Evolutionary conservation across 495 filamentous ascomycete species (phyloP).

Genomic region (Neurospora sp.): DNA sequence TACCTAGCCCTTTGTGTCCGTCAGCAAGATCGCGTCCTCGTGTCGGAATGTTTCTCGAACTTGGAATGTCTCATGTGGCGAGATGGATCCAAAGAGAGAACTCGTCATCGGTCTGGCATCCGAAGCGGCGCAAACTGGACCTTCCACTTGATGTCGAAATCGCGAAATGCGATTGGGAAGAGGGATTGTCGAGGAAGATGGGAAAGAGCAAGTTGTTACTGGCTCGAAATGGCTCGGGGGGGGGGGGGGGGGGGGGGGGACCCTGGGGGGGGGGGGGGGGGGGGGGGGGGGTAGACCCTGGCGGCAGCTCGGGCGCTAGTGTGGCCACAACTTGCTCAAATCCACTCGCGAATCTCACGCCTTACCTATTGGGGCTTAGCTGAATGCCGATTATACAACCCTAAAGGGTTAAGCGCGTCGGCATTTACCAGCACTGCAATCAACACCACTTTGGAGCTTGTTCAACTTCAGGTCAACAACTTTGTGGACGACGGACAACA

Average conservation of each 20-base stretch:
- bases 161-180: background rate
- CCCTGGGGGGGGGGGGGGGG: background rate
- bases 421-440: background rate
- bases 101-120: background rate
- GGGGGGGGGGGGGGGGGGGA: conserved; percentile 5
- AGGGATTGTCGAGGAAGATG: background rate
- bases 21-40: background rate
- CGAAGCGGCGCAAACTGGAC: background rate
- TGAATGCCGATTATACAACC: background rate
- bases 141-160: background rate
- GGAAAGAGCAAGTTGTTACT: conserved; percentile 22
- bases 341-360: conserved; percentile 19
- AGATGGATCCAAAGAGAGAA: background rate
- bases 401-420: background rate
- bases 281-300: background rate
- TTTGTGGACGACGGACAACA: background rate
- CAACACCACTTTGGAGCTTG: background rate
- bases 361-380: background rate
- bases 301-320: conserved; percentile 10
- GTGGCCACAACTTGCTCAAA: conserved; percentile 41
- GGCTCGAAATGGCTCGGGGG: conserved; percentile 2
- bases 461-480: background rate
- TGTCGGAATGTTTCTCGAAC: background rate
- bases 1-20: background rate
- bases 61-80: background rate